Base-by-base conservation (phyloP, 176 grass and related monocot genomes). In the Eleusine coracana region DNA sequence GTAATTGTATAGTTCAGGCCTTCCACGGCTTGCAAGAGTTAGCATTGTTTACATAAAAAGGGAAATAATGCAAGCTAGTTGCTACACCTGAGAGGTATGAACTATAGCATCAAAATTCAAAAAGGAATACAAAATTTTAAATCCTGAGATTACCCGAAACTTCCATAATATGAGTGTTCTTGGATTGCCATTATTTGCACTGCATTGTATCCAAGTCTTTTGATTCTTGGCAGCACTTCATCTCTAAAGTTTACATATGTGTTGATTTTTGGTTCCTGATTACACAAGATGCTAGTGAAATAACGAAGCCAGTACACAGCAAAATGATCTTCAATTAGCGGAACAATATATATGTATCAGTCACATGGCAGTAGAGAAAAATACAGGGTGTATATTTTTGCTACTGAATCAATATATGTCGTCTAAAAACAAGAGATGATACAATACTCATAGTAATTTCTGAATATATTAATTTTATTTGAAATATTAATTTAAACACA, bases 171-270 rank as follows among this genome's bases (percentile, higher is more conserved):
- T 6, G 93, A 96, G 69, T 99, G 97, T 61, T 99, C 97, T 82
- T 99, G 97, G 80, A 99, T 96, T 80, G 96, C 96, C 96, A 98
- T 98, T 87, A 98, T 98, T 76, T 98, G 96, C 71, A 98, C 87
- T 84, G 96, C 93, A 89, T 99, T 99, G 83, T 99, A 99, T 77
- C 97, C 97, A 71, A 99, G 93, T 59, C n/a, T 94, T 88, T 99
- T 99, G 10, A 99, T 99, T 84, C 93, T 88, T 74, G 96, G 96
- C 21, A 99, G 77, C 25, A 99, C 89, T 23, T 99, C 93, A 79
- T 99, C 96, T 85, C 96, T 88, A 88, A 99, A 99, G 66, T 85
- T 96, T 87, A 77, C 89, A 68, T 96, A 99, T 65, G 93, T 96
- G 71, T 99, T 96, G 51, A 99, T 90, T 83, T 94, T 99, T 0